These are phyloP conservation scores for Dionaea muscipula DNA, from an alignment of 179 eudicot genomes.

Conservation along the genomic window DNA sequence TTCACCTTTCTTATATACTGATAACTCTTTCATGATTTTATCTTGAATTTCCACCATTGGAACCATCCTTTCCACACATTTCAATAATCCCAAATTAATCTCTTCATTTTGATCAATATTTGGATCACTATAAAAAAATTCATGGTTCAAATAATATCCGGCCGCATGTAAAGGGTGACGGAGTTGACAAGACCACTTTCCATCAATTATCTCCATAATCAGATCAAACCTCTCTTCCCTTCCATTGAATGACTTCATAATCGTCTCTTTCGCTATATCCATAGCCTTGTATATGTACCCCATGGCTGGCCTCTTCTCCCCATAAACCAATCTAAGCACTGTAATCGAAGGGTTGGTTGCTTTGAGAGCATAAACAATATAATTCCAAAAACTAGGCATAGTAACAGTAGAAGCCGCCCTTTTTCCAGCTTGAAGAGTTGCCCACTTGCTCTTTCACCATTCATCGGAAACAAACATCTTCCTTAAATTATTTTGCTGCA, in stretches of 20 bases:
- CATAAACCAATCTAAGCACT: conserved; percentile 1
- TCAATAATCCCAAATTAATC: not conserved
- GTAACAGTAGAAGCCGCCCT: too few species aligned
- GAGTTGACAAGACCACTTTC: not conserved
- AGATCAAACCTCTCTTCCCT: not conserved
- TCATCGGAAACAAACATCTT: conserved; percentile 5
- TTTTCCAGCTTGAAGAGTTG: not conserved
- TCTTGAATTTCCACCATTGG: not conserved
- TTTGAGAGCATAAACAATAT: not conserved
- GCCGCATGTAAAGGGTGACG: not conserved
- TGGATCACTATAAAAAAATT: not conserved
- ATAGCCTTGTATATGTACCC: conserved; percentile 1
- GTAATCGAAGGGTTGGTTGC: not conserved
- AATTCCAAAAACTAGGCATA: not conserved
- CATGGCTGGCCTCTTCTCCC: not conserved
- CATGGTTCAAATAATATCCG: not conserved
- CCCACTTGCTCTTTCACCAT: conserved; percentile 1
- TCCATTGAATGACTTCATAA: not conserved
- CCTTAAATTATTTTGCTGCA: not conserved
- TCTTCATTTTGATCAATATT: not conserved
- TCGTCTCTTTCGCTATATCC: conserved; percentile 3
- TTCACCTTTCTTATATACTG: not conserved
- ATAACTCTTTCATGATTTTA: not conserved
- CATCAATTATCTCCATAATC: not conserved
- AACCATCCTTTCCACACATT: not conserved